Percentiles rank a stretch among this genome's conserved stretches.
Conservation (phyloP, 1,284 basidiomycete genomes). For the Rhodotorula sp. region DNA sequence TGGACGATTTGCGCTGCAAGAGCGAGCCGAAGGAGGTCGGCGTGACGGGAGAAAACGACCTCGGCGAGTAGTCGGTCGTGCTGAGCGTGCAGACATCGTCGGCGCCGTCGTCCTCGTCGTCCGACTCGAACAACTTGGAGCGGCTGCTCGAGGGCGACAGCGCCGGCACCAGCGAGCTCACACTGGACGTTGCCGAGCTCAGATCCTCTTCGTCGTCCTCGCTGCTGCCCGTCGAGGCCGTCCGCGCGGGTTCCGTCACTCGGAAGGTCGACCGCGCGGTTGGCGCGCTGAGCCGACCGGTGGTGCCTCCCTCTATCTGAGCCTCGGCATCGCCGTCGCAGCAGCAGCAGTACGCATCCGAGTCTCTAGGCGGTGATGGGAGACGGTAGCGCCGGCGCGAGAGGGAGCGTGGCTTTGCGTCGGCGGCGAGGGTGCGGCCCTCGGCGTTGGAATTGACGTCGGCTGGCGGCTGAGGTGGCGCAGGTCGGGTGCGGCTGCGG, state of each 20-base stretch:
- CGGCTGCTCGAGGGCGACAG: conserved; percentile 1
- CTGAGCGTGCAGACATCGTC: too few relatives aligned
- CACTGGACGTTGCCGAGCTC: background rate
- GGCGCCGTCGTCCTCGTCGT: conserved; percentile 20
- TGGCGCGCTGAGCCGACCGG: background rate
- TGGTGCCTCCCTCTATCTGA: background rate
- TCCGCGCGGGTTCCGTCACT: background rate
- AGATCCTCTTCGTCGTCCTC: background rate
- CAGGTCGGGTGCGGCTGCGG: background rate
- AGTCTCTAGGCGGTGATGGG: background rate
- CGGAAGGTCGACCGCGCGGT: background rate
- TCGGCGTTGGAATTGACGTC: background rate
- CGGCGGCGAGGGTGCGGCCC: too few relatives aligned
- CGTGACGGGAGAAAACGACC: background rate
- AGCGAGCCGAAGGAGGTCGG: background rate
- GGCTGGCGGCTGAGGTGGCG: background rate
- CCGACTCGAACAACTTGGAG: conserved; percentile 23
- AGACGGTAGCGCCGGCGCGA: conserved; percentile 13
- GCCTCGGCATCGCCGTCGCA: background rate
- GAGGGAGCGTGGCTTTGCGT: background rate
- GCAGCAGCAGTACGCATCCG: background rate
- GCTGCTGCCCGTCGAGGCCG: background rate
- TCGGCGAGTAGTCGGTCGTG: background rate
- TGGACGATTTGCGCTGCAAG: conserved; percentile 12
- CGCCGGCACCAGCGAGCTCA: background rate